phyloP scores from a whole-genome alignment of 257 asterid genomes.

The Solanum piurae region DNA sequence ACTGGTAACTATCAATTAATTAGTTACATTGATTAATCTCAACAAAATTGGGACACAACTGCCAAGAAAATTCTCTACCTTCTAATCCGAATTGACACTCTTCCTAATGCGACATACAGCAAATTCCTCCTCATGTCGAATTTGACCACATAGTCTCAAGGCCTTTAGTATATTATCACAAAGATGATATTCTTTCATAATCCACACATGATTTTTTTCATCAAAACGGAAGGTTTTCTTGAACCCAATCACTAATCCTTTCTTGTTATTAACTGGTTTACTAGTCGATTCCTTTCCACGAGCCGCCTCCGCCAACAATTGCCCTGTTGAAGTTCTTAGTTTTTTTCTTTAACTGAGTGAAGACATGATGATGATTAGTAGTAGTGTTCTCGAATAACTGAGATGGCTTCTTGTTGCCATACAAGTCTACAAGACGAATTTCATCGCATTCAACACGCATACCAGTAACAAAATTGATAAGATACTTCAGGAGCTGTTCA shows the following conservation, averaged over 20 bases:
- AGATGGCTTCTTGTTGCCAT: neutral
- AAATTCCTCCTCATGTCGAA: neutral
- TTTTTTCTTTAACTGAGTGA: neutral
- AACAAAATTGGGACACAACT: too few species aligned
- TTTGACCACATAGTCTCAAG: neutral
- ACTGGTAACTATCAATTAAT: too few species aligned
- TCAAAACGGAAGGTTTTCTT: neutral
- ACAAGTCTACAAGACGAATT: neutral
- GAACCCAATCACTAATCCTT: neutral
- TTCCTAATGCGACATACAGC: neutral
- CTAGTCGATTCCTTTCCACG: neutral
- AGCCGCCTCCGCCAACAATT: neutral
- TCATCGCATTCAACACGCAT: neutral
- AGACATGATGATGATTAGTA: too few species aligned
- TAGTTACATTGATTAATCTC: too few species aligned
- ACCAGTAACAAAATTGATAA: neutral
- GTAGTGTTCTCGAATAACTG: neutral
- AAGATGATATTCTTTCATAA: neutral
- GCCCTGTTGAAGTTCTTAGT: neutral
- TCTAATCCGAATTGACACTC: neutral
- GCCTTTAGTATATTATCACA: neutral
- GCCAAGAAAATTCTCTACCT: too few species aligned
- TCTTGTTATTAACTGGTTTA: neutral
- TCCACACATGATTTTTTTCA: neutral
- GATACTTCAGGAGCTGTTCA: neutral